Percentiles rank a stretch among this genome's conserved stretches.
Conservation (phyloP, 805 yeast species). For the Candida sanyiensis region DNA sequence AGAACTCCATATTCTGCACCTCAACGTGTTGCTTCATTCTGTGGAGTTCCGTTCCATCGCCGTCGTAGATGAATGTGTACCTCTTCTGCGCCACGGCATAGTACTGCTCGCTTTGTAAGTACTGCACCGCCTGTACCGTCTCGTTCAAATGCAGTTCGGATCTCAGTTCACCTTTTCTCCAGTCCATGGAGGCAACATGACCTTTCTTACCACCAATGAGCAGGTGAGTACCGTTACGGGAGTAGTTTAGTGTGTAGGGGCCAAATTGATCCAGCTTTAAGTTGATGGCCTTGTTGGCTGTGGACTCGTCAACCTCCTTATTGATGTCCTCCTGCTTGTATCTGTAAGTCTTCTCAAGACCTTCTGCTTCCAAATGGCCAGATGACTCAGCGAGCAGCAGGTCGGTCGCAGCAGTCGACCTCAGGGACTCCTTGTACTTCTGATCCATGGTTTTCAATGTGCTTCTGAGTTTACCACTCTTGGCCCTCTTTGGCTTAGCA, state of each 20-base stretch:
- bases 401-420: conserved; percentile 82
- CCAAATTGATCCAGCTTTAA: conserved; percentile 74
- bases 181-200: conserved; percentile 92
- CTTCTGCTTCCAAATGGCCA: conserved; percentile 87
- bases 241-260: conserved; percentile 77
- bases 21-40: conserved; percentile 87
- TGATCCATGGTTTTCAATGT: conserved; percentile 63
- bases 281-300: conserved; percentile 71
- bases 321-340: conserved; percentile 76
- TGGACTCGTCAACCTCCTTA: conserved; percentile 67
- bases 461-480: conserved; percentile 57
- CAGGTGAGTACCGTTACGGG: conserved; percentile 82
- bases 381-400: conserved; percentile 75
- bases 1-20: conserved; percentile 72
- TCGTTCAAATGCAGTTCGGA: conserved; percentile 84
- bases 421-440: conserved; percentile 72
- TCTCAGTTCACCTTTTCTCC: conserved; percentile 80
- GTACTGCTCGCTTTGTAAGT: conserved; percentile 85
- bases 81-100: conserved; percentile 97
- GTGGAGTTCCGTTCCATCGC: conserved; percentile 87
- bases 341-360: conserved; percentile 89
- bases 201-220: conserved; percentile 88
- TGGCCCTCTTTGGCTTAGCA: conserved; percentile 34
- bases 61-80: conserved; percentile 87
- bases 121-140: conserved; percentile 85